These are phyloP conservation scores for Phytophthora fragariaefolia DNA, from an alignment of 352 stramenopile genomes.

Conservation along the genomic window DNA sequence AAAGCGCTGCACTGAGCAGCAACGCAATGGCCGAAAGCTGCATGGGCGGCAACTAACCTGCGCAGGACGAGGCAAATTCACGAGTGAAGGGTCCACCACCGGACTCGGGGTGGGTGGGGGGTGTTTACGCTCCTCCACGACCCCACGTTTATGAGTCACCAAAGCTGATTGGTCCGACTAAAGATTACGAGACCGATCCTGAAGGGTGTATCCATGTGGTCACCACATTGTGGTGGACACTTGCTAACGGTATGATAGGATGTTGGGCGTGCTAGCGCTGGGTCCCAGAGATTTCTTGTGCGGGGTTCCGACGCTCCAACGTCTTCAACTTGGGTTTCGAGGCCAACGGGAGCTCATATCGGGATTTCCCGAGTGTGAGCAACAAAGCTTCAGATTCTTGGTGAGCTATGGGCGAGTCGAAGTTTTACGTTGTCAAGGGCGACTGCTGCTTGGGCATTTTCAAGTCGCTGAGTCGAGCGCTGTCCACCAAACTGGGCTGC, in stretches of 20 bases:
- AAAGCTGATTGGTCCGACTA: constrained; percentile 4
- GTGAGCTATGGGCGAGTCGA: background rate
- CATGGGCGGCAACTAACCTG: constrained; percentile 24
- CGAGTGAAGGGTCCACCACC: constrained; percentile 14
- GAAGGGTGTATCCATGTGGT: too few relatives aligned
- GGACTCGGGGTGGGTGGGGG: background rate
- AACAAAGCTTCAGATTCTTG: background rate
- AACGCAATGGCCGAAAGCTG: constrained; percentile 4
- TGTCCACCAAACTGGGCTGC: constrained; percentile 12
- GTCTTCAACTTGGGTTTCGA: constrained; percentile 2
- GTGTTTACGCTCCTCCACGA: constrained; percentile 2
- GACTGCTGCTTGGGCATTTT: constrained; percentile 25
- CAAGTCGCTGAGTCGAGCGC: constrained; percentile 18
- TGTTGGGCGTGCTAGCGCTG: too few relatives aligned
- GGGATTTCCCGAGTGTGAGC: background rate
- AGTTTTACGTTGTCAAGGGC: constrained; percentile 28
- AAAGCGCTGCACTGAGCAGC: constrained; percentile 6
- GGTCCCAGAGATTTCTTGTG: background rate
- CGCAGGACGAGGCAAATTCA: constrained; percentile 5
- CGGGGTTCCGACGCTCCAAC: background rate
- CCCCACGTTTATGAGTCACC: background rate
- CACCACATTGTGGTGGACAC: too few relatives aligned
- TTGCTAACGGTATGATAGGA: background rate
- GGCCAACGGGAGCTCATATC: background rate
- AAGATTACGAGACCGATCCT: constrained; percentile 1